Conservation (phyloP, 768 basidiomycete genomes). For the Tricholomella constricta region DNA sequence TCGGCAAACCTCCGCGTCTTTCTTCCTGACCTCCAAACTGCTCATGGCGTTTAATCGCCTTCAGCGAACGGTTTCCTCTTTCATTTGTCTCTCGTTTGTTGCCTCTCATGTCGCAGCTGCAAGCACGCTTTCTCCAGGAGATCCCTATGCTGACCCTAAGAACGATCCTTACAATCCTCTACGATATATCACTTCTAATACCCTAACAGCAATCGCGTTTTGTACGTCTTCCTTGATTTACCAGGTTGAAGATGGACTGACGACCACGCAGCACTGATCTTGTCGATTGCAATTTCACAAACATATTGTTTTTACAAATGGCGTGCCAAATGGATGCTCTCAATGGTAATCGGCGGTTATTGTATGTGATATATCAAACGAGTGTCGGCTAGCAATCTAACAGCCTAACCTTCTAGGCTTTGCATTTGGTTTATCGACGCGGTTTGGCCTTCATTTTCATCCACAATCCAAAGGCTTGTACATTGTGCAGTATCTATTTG, state of each 20-base stretch:
- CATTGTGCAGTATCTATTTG: conserved; percentile 58
- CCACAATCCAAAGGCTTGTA: conserved; percentile 55
- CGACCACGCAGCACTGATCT: conserved; percentile 33
- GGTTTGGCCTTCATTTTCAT: conserved; percentile 54
- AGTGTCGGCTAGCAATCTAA: background rate
- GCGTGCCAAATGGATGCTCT: conserved; percentile 59
- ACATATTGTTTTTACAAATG: conserved; percentile 42
- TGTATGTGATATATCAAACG: conserved; percentile 34
- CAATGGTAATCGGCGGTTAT: conserved; percentile 60
- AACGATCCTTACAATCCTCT: conserved; percentile 55
- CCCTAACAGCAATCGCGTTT: conserved; percentile 51
- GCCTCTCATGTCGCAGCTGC: background rate
- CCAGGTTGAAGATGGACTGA: background rate
- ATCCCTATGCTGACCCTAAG: conserved; percentile 52
- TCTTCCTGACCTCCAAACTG: background rate
- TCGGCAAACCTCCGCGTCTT: background rate
- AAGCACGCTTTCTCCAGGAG: conserved; percentile 25
- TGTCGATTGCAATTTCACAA: conserved; percentile 47
- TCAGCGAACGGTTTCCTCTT: background rate
- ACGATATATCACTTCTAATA: conserved; percentile 56
- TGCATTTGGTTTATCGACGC: conserved; percentile 53
- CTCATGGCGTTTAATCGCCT: conserved; percentile 1
- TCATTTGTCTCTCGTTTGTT: background rate
- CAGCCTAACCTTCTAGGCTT: conserved; percentile 41
- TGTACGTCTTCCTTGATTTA: background rate